These are phyloP conservation scores for Penicillium sp. DNA, from an alignment of 2,329 filamentous ascomycete genomes.

Conservation along the genomic window DNA sequence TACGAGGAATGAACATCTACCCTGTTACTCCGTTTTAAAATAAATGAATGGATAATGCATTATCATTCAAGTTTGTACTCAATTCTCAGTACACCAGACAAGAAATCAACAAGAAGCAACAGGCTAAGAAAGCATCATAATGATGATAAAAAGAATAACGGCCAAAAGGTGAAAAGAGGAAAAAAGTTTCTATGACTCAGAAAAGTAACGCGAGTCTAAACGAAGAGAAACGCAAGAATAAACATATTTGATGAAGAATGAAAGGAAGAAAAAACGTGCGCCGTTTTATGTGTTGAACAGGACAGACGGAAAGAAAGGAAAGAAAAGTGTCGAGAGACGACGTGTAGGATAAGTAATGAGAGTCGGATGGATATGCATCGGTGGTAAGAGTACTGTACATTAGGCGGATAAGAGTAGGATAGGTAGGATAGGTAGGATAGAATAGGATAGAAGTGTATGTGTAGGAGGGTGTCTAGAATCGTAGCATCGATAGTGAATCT, in stretches of 20 bases:
- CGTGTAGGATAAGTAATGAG: not conserved
- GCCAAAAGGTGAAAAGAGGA: not conserved
- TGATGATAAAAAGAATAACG: not conserved
- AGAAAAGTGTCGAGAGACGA: not conserved
- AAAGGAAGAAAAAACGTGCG: not conserved
- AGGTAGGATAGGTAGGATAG: no score
- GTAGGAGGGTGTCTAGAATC: not conserved
- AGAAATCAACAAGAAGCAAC: not conserved
- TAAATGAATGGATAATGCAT: not conserved
- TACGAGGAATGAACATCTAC: not conserved
- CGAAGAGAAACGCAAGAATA: not conserved
- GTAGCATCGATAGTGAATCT: not conserved
- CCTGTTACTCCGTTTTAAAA: not conserved
- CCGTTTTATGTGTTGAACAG: conserved; percentile 7
- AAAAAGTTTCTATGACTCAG: not conserved
- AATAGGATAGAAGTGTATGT: not conserved
- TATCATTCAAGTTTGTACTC: not conserved
- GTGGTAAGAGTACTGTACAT: conserved; percentile 14
- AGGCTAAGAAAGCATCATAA: not conserved
- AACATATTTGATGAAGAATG: not conserved
- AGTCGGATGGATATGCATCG: not conserved
- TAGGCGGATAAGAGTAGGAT: not conserved
- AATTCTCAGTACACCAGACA: not conserved
- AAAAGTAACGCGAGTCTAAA: not conserved
- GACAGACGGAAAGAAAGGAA: not conserved